Percentiles rank a stretch among this genome's conserved stretches.
Evolutionary conservation across 1,284 basidiomycete species (phyloP).

Genomic region (Termitomyces sp.): DNA sequence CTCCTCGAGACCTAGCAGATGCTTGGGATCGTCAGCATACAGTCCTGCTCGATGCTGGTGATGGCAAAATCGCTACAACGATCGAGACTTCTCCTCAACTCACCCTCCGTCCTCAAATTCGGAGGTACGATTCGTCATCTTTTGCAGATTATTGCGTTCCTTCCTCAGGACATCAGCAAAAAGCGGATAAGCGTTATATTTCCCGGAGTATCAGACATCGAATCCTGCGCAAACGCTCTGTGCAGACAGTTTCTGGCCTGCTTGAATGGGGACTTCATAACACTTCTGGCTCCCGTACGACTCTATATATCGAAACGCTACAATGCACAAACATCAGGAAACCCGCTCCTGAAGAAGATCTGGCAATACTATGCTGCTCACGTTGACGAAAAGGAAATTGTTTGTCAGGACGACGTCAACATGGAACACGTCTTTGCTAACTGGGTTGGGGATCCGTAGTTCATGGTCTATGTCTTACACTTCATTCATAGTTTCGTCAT

Average conservation of each 20-base stretch:
- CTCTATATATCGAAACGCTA: neutral
- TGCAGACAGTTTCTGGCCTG: conserved; percentile 8
- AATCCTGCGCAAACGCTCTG: neutral
- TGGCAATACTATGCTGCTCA: neutral
- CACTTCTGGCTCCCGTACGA: conserved; percentile 2
- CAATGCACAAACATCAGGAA: neutral
- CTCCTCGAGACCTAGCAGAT: neutral
- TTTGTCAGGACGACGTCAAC: neutral
- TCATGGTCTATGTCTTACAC: neutral
- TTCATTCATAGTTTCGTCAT: neutral
- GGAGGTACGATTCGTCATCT: neutral
- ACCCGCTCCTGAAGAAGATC: neutral
- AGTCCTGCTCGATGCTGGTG: neutral
- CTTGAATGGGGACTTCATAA: conserved; percentile 1
- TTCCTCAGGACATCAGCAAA: conserved; percentile 1
- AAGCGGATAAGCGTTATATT: neutral
- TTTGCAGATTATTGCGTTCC: neutral
- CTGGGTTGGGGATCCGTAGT: neutral
- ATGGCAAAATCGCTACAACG: neutral
- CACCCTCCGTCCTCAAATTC: neutral
- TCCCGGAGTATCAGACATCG: neutral
- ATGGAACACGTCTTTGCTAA: conserved; percentile 2
- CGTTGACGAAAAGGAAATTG: neutral
- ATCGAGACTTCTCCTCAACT: conserved; percentile 4
- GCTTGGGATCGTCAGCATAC: conserved; percentile 6